Conservation (phyloP, 257 asterid genomes). For the Solanum sitiens region DNA sequence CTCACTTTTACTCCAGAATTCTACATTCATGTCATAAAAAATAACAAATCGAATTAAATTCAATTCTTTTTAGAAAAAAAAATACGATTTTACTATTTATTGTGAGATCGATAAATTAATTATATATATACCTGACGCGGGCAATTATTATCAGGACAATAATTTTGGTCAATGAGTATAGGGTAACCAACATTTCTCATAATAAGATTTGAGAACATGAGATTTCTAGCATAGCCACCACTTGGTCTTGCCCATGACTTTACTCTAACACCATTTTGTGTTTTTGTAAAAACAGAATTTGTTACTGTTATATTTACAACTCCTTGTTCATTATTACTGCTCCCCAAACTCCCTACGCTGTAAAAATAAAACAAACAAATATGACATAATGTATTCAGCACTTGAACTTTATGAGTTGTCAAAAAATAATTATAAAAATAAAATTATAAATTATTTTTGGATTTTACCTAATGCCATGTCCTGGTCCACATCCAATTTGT, state of each 20-base stretch:
- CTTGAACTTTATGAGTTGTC: neutral
- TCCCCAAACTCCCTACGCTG: neutral
- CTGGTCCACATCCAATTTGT: neutral
- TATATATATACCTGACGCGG: neutral
- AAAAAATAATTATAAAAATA: too few species aligned
- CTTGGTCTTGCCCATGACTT: conserved; percentile 7
- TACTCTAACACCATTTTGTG: neutral
- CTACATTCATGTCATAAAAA: conserved; percentile 8
- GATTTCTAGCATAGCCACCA: conserved; percentile 2
- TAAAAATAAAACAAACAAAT: neutral
- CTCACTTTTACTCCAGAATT: conserved; percentile 50
- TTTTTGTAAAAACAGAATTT: neutral
- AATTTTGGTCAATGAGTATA: neutral
- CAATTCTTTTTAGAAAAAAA: neutral
- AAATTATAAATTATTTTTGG: too few species aligned
- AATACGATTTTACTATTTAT: neutral
- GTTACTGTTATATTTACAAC: neutral
- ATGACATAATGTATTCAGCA: neutral
- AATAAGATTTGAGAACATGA: neutral
- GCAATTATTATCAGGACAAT: neutral
- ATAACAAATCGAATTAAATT: neutral
- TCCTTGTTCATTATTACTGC: neutral
- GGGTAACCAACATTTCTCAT: conserved; percentile 2
- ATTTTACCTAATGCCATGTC: neutral
- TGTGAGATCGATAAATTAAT: neutral